Conservation (phyloP, 768 basidiomycete species). For the Auricularia cornea region DNA sequence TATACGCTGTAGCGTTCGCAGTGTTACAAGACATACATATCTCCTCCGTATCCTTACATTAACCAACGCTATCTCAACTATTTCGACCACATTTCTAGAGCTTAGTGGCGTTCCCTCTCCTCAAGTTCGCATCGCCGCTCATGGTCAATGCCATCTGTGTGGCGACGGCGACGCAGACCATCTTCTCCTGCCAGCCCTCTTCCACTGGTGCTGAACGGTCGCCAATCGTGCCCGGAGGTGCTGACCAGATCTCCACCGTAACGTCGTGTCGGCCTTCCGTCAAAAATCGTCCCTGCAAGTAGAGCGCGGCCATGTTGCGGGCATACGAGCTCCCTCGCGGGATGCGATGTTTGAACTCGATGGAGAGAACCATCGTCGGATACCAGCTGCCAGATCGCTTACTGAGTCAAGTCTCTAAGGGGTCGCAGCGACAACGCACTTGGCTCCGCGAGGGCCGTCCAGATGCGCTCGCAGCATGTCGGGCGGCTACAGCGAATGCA, state of each 20-base stretch:
- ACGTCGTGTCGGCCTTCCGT: constrained; percentile 48
- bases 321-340: constrained; percentile 38
- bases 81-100: too few species aligned
- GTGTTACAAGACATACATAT: too few species aligned
- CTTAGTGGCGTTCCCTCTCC: too few species aligned
- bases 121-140: too few species aligned
- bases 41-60: too few species aligned
- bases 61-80: too few species aligned
- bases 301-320: constrained; percentile 48
- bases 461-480: background rate
- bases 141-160: constrained; percentile 30
- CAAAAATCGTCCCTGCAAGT: constrained; percentile 43
- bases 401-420: too few species aligned
- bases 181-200: constrained; percentile 45
- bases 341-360: constrained; percentile 58
- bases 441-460: background rate
- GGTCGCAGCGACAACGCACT: too few species aligned
- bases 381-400: constrained; percentile 38
- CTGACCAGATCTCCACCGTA: constrained; percentile 59
- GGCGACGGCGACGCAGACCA: constrained; percentile 51
- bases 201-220: background rate
- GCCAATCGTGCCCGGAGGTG: constrained; percentile 33
- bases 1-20: too few species aligned
- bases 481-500: background rate
- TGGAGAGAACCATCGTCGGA: constrained; percentile 50